phyloP scores from a whole-genome alignment of 768 basidiomycete species.

The Boletus eberwhitei region DNA sequence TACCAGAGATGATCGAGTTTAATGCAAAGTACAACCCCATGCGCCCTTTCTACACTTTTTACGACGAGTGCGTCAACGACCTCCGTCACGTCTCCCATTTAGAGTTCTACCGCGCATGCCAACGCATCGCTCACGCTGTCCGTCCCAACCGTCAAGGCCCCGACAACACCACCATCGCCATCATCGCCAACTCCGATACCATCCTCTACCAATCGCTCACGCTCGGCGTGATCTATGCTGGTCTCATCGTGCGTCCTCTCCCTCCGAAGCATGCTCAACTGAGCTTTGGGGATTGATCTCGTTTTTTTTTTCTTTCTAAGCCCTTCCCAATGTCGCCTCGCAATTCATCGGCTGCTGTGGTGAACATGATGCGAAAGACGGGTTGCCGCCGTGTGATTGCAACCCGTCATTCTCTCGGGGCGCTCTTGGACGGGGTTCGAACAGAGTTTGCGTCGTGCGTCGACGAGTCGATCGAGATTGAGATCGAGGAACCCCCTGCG shows the following conservation, averaged over 20 bases:
- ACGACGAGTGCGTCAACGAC: constrained; percentile 14
- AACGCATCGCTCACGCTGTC: constrained; percentile 40
- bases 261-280: too few species aligned
- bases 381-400: constrained; percentile 39
- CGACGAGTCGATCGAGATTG: neutral
- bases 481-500: constrained; percentile 13
- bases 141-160: constrained; percentile 32
- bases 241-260: constrained; percentile 5
- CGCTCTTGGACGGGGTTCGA: constrained; percentile 30
- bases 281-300: neutral
- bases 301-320: neutral
- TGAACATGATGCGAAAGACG: constrained; percentile 35
- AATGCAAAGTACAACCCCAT: constrained; percentile 35
- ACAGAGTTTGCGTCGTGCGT: constrained; percentile 11
- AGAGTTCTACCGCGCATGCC: constrained; percentile 44
- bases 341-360: constrained; percentile 35
- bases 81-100: constrained; percentile 35
- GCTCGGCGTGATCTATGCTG: constrained; percentile 31
- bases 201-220: constrained; percentile 42
- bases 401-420: constrained; percentile 28
- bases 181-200: constrained; percentile 37
- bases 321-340: constrained; percentile 37
- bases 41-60: constrained; percentile 31
- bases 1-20: constrained; percentile 16
- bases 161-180: constrained; percentile 34